These are phyloP conservation scores for Pythium phragmitis DNA, from an alignment of 352 stramenopile species.

Conservation along the genomic window DNA sequence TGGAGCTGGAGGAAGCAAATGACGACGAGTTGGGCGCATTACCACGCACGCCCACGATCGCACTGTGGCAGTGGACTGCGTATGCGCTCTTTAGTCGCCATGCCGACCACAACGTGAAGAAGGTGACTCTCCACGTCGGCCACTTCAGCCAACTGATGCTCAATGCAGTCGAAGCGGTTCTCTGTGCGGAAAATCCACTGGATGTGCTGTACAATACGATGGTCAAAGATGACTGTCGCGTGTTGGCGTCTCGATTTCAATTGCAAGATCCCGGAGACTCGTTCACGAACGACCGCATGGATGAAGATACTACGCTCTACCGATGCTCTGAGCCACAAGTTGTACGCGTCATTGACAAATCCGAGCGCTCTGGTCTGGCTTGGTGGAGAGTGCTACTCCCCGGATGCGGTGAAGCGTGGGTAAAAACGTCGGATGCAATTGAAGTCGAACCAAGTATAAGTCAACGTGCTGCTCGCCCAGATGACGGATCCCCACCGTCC, in stretches of 20 bases:
- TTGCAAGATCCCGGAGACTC: not conserved
- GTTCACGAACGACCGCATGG: not conserved
- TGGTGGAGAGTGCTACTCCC: not conserved
- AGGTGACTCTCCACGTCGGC: slow-evolving; percentile 1
- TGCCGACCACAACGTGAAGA: not conserved
- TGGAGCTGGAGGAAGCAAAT: not conserved
- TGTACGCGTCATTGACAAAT: slow-evolving; percentile 3
- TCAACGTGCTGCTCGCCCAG: not conserved
- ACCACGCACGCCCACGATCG: not conserved
- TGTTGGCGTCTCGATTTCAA: not conserved
- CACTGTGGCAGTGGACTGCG: not conserved
- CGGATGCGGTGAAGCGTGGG: not conserved
- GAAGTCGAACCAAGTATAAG: not conserved
- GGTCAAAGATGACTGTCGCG: not conserved
- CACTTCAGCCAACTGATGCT: not conserved
- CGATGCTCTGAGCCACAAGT: not conserved
- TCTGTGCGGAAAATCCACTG: not conserved
- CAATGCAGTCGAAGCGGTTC: not conserved
- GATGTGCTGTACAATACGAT: not conserved
- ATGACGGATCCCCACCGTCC: not conserved
- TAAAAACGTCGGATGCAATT: not conserved
- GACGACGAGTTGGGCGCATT: not conserved
- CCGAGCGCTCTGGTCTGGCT: not conserved
- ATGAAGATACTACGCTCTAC: not conserved
- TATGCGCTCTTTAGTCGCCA: slow-evolving; percentile 2